Conservation (phyloP, 306 rosid species). For the Begonia fuchsioides region DNA sequence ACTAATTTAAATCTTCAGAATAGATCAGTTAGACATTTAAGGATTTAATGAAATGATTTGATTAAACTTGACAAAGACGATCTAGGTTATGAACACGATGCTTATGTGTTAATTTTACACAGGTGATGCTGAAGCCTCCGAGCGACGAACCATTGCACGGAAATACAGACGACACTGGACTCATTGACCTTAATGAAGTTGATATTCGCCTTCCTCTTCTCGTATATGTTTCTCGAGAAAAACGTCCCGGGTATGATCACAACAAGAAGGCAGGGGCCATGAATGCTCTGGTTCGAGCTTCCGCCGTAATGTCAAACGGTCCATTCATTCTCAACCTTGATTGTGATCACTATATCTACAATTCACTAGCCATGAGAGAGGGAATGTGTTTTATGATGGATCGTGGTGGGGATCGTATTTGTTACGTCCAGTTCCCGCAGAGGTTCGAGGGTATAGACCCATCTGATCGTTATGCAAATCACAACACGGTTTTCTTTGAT, state of each 20-base stretch:
- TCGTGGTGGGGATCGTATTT: conserved; percentile 90
- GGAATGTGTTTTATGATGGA: conserved; percentile 99
- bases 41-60: no score
- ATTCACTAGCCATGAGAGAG: conserved; percentile 89
- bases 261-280: conserved; percentile 95
- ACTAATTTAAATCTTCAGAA: not conserved
- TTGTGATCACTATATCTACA: conserved; percentile 80
- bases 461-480: conserved; percentile 93
- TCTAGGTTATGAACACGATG: no score
- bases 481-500: conserved; percentile 92
- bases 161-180: conserved; percentile 42
- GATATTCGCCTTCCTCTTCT: conserved; percentile 92
- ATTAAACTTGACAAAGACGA: no score
- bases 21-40: not conserved
- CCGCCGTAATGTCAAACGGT: conserved; percentile 89
- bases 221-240: conserved; percentile 90
- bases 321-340: conserved; percentile 91
- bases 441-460: conserved; percentile 97
- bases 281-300: conserved; percentile 90
- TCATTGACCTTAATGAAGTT: conserved; percentile 53
- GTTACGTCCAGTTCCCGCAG: conserved; percentile 96
- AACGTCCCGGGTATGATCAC: conserved; percentile 95
- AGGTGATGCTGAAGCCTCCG: conserved; percentile 98
- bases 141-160: conserved; percentile 86
- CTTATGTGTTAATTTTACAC: conserved; percentile 17